These are phyloP conservation scores for Dysphania ambrosioides DNA, from an alignment of 148 eudicot genomes.

Conservation along the genomic window DNA sequence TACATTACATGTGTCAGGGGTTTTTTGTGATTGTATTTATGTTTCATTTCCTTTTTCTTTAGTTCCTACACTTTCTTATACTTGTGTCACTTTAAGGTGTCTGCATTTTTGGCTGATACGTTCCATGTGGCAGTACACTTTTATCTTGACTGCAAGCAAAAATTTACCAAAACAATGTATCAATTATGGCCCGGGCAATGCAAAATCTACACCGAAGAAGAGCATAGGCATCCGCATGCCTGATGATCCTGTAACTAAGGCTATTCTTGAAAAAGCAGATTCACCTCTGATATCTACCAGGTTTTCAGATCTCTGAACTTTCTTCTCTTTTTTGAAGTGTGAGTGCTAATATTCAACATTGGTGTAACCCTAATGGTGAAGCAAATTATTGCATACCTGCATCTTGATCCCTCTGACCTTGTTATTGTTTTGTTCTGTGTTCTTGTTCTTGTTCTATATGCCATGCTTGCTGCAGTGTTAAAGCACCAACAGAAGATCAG, in stretches of 20 bases:
- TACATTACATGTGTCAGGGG: background rate
- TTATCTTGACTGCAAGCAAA: slow-evolving; percentile 86
- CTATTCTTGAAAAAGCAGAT: slow-evolving; percentile 64
- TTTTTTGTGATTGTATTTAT: background rate
- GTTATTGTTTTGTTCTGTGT: background rate
- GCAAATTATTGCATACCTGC: background rate
- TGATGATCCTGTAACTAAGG: slow-evolving; percentile 75
- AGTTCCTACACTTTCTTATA: background rate
- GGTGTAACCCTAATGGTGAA: background rate
- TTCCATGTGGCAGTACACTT: slow-evolving; percentile 67
- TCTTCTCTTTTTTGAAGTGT: background rate
- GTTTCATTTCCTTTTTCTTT: background rate
- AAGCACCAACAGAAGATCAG: slow-evolving; percentile 57
- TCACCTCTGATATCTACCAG: slow-evolving; percentile 84
- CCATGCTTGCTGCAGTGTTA: slow-evolving; percentile 52
- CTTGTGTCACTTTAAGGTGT: background rate
- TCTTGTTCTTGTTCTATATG: slow-evolving; percentile 5
- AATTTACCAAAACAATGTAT: slow-evolving; percentile 71
- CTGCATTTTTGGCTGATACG: slow-evolving; percentile 3
- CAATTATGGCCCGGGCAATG: slow-evolving; percentile 51
- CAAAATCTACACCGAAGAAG: slow-evolving; percentile 61
- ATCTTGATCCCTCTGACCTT: background rate
- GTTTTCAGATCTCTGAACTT: slow-evolving; percentile 28
- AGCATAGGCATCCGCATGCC: slow-evolving; percentile 87
- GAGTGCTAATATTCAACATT: background rate